These are phyloP conservation scores for Tolypocladium guangdongense DNA, from an alignment of 2,329 filamentous ascomycete genomes.

Conservation along the genomic window DNA sequence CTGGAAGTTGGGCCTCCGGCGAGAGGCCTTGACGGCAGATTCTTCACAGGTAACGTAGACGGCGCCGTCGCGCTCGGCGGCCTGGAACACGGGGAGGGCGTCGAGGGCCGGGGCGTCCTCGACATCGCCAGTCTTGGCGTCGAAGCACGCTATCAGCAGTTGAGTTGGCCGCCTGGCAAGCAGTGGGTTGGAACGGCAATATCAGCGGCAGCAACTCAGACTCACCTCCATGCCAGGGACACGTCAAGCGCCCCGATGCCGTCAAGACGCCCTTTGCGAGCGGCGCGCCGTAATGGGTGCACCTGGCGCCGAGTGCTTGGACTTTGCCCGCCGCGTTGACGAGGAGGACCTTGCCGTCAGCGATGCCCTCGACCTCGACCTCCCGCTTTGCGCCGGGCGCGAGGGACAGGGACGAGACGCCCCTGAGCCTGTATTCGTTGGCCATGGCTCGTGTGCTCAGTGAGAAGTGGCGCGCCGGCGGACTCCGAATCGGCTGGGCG, in stretches of 20 bases:
- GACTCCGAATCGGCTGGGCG: not conserved
- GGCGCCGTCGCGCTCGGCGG: slow-evolving; percentile 69
- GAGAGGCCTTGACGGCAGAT: slow-evolving; percentile 62
- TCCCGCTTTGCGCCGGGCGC: slow-evolving; percentile 77
- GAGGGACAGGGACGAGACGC: slow-evolving; percentile 61
- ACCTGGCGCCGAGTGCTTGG: slow-evolving; percentile 73
- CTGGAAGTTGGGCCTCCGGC: slow-evolving; percentile 62
- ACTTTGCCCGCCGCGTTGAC: slow-evolving; percentile 67
- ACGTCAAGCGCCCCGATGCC: slow-evolving; percentile 72
- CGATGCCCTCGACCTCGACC: slow-evolving; percentile 80
- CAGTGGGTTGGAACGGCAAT: not conserved
- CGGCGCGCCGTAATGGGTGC: slow-evolving; percentile 87
- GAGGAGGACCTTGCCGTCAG: slow-evolving; percentile 76
- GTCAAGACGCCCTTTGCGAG: slow-evolving; percentile 78
- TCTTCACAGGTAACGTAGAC: slow-evolving; percentile 80
- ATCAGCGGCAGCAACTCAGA: not conserved
- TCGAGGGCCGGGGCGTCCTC: slow-evolving; percentile 91
- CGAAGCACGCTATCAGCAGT: slow-evolving; percentile 67
- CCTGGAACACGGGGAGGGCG: slow-evolving; percentile 69
- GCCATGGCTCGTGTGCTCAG: slow-evolving; percentile 31
- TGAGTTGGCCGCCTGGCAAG: not conserved
- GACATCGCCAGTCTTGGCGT: slow-evolving; percentile 77
- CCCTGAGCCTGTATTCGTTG: slow-evolving; percentile 62
- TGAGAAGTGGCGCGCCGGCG: slow-evolving; percentile 9
- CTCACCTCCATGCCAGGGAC: slow-evolving; percentile 90